phyloP scores from a whole-genome alignment of 2,329 filamentous ascomycete genomes.

The Colletotrichum cordylinicola region DNA sequence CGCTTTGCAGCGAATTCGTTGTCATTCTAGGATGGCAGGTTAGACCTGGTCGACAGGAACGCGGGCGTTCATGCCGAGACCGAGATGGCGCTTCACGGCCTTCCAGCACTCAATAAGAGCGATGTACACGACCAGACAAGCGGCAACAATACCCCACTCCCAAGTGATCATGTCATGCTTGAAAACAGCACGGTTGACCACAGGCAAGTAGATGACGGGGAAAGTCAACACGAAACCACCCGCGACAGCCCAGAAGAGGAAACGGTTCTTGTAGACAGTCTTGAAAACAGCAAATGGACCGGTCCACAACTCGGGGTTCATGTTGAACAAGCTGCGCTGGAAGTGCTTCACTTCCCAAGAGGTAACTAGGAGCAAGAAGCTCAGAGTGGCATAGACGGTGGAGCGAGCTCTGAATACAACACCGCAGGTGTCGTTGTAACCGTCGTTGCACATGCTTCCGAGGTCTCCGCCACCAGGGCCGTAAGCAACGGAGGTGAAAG shows the following conservation, averaged over 20 bases:
- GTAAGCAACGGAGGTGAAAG: constrained; percentile 68
- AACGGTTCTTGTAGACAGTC: constrained; percentile 73
- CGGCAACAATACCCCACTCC: constrained; percentile 75
- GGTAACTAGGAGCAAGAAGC: constrained; percentile 71
- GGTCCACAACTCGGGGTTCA: constrained; percentile 59
- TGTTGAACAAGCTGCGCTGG: constrained; percentile 71
- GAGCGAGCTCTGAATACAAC: constrained; percentile 69
- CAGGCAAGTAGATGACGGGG: constrained; percentile 71
- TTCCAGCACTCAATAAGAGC: constrained; percentile 73
- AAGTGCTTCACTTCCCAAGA: constrained; percentile 79
- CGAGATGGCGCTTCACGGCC: constrained; percentile 62
- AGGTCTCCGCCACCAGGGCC: constrained; percentile 54
- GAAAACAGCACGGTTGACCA: constrained; percentile 70
- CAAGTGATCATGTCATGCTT: constrained; percentile 72
- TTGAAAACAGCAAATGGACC: constrained; percentile 57
- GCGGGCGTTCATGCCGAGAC: constrained; percentile 32
- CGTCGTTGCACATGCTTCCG: constrained; percentile 64
- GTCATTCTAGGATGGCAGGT: neutral
- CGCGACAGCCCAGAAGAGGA: constrained; percentile 69
- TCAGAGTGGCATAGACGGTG: constrained; percentile 72
- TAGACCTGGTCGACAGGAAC: neutral
- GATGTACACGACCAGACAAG: constrained; percentile 65
- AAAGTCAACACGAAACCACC: constrained; percentile 65
- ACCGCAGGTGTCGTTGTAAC: constrained; percentile 54
- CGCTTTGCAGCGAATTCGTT: neutral